Evolutionary conservation across 2,329 filamentous ascomycete species (phyloP).

Genomic region (Trichoderma hamatum): DNA sequence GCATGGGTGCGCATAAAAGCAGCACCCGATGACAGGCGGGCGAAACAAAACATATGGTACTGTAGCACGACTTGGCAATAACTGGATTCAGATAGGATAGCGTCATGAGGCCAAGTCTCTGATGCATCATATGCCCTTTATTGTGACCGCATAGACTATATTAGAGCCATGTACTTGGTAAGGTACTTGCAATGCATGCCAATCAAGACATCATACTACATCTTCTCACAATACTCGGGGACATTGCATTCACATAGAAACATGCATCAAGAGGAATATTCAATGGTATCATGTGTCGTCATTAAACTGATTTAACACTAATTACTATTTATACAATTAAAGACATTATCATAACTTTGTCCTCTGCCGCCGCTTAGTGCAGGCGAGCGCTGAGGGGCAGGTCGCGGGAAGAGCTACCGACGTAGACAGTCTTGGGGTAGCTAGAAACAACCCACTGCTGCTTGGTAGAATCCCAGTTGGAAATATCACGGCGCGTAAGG

Average conservation of each 20-base stretch:
- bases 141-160: neutral
- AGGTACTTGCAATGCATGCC: too few species aligned
- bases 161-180: too few species aligned
- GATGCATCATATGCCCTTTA: too few species aligned
- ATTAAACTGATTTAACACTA: constrained; percentile 20
- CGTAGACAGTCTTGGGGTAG: constrained; percentile 56
- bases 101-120: too few species aligned
- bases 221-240: too few species aligned
- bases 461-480: constrained; percentile 77
- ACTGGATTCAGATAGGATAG: too few species aligned
- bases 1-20: neutral
- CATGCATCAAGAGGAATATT: neutral
- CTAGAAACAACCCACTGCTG: constrained; percentile 80
- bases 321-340: constrained; percentile 21
- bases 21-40: neutral
- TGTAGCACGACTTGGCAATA: neutral
- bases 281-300: constrained; percentile 2
- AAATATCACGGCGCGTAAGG: constrained; percentile 78
- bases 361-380: constrained; percentile 16
- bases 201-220: too few species aligned
- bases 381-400: constrained; percentile 46
- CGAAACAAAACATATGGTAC: neutral
- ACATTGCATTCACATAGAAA: neutral
- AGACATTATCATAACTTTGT: constrained; percentile 21
- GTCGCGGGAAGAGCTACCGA: constrained; percentile 60